Conservation (phyloP, 257 asterid genomes). For the Petunia axillaris region DNA sequence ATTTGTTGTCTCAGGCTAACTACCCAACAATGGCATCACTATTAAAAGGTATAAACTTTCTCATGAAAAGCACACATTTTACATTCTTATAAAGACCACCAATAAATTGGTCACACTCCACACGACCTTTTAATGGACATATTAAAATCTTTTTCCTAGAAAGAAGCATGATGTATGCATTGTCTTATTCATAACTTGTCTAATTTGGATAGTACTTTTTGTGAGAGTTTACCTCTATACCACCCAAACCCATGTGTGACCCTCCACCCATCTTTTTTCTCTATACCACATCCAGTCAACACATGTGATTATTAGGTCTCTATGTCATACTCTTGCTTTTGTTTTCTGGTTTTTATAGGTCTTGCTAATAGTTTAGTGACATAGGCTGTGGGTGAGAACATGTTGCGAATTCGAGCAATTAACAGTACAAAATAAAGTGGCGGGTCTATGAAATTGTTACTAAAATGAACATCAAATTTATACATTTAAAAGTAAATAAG, state of each 20-base stretch:
- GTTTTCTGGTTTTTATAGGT: not conserved
- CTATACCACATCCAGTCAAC: not conserved
- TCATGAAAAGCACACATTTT: conserved; percentile 20
- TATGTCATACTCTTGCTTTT: conserved; percentile 2
- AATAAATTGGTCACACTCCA: conserved; percentile 8
- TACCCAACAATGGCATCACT: conserved; percentile 19
- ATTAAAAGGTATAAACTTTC: not conserved
- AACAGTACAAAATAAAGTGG: not conserved
- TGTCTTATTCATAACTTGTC: conserved; percentile 20
- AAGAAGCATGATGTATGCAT: conserved; percentile 15
- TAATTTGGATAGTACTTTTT: conserved; percentile 11
- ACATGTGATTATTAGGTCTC: conserved; percentile 23
- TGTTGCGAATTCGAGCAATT: not conserved
- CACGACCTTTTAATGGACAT: conserved; percentile 20
- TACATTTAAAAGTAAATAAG: not conserved
- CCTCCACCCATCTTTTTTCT: not conserved
- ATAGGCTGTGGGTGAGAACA: not conserved
- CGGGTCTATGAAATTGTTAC: not conserved
- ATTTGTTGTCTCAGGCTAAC: not conserved
- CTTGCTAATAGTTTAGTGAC: not conserved
- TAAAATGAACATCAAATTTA: not conserved
- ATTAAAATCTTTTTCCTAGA: not conserved
- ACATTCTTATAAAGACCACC: conserved; percentile 5
- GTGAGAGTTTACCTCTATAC: not conserved
- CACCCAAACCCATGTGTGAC: not conserved